Conservation (phyloP, 306 rosid species). For the Arachis hypogaea region DNA sequence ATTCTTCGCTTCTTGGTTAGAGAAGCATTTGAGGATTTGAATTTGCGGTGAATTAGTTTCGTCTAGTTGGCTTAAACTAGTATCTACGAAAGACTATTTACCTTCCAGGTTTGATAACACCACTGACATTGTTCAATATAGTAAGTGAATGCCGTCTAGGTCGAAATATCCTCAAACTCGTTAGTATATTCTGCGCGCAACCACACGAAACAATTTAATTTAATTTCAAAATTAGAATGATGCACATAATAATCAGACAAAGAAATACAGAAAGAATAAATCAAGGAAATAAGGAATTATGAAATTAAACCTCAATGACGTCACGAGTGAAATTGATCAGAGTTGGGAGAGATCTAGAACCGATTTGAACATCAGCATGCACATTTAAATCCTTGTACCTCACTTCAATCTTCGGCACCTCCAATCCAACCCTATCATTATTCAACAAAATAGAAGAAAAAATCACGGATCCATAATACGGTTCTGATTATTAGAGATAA, state of each 20-base stretch:
- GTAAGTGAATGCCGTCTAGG: conserved; percentile 58
- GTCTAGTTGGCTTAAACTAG: background rate
- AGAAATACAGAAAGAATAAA: background rate
- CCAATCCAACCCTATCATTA: conserved; percentile 61
- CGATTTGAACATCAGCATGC: conserved; percentile 62
- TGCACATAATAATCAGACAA: background rate
- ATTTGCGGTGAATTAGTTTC: background rate
- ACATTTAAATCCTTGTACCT: conserved; percentile 61
- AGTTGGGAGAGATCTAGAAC: conserved; percentile 84
- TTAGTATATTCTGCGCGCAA: conserved; percentile 56
- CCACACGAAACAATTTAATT: background rate
- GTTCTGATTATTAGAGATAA: background rate
- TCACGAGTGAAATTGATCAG: conserved; percentile 59
- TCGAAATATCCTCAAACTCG: conserved; percentile 49
- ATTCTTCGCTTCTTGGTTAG: no score
- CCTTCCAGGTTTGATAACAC: conserved; percentile 83
- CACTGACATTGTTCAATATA: conserved; percentile 62
- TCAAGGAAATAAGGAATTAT: background rate
- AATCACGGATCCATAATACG: background rate
- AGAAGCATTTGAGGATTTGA: no score
- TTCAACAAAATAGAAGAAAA: conserved; percentile 25
- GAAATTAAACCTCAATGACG: conserved; percentile 55
- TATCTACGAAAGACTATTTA: background rate
- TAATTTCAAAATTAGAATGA: background rate
- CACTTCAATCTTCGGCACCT: conserved; percentile 69